These are phyloP conservation scores for Globisporangium uncinulatum DNA, from an alignment of 352 stramenopile genomes.

Conservation along the genomic window DNA sequence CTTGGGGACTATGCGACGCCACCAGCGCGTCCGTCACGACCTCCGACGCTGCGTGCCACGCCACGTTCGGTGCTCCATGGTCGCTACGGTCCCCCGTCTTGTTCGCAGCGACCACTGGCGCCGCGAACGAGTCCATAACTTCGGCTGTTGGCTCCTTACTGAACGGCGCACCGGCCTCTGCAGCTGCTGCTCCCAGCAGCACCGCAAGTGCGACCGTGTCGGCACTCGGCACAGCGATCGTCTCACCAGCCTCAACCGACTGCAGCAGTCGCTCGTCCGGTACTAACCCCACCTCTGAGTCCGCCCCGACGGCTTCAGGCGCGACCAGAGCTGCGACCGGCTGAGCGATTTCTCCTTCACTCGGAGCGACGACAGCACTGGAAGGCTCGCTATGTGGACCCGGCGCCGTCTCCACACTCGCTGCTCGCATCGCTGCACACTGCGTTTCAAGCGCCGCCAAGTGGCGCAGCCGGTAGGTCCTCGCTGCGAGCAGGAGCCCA, in stretches of 20 bases:
- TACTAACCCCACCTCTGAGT: neutral
- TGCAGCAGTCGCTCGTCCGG: neutral
- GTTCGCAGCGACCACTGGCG: too few relatives aligned
- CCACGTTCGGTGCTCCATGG: too few relatives aligned
- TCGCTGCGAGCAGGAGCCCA: constrained; percentile 40
- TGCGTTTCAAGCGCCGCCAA: constrained; percentile 30
- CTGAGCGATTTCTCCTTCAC: neutral
- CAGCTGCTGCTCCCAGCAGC: neutral
- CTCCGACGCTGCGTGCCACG: neutral
- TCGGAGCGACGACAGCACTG: neutral
- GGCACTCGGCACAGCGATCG: neutral
- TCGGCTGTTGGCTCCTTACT: neutral
- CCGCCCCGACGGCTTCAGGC: neutral
- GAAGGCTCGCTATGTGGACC: neutral
- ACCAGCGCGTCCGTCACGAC: too few relatives aligned
- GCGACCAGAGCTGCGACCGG: neutral
- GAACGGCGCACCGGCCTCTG: neutral
- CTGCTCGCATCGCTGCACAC: constrained; percentile 14
- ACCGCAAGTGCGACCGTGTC: neutral
- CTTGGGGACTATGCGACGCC: too few relatives aligned
- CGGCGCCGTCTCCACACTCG: neutral
- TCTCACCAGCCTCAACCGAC: neutral
- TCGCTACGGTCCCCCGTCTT: too few relatives aligned
- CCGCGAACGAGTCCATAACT: too few relatives aligned
- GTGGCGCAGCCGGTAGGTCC: constrained; percentile 45